These are phyloP conservation scores for Pisolithus thermaeus DNA, from an alignment of 1,284 basidiomycete genomes.

Conservation along the genomic window DNA sequence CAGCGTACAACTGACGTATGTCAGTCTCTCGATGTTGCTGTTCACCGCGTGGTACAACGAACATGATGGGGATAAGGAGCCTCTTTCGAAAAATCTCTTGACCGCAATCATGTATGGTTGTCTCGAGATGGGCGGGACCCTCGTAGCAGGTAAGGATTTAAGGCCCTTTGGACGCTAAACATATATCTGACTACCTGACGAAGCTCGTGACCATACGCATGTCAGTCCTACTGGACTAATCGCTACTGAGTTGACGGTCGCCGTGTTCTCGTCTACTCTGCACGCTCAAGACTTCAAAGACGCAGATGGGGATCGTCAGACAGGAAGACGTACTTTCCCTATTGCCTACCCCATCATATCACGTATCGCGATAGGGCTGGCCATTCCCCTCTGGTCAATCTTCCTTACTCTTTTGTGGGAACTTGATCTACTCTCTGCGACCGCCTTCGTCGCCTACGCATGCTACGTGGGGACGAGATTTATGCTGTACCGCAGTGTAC, in stretches of 20 bases:
- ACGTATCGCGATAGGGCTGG: slow-evolving; percentile 20
- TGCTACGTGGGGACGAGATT: slow-evolving; percentile 25
- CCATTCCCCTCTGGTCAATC: slow-evolving; percentile 21
- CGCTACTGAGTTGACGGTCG: slow-evolving; percentile 23
- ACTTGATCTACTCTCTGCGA: slow-evolving; percentile 17
- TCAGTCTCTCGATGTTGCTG: slow-evolving; percentile 28
- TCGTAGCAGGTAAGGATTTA: slow-evolving; percentile 1
- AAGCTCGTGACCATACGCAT: slow-evolving; percentile 12
- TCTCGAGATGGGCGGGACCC: slow-evolving; percentile 28
- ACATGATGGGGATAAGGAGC: slow-evolving; percentile 18
- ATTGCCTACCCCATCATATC: slow-evolving; percentile 28
- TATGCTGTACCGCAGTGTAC: slow-evolving; percentile 16
- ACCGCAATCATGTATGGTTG: slow-evolving; percentile 31
- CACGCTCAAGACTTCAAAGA: slow-evolving; percentile 40
- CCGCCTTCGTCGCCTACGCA: slow-evolving; percentile 23
- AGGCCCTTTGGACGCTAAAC: neutral
- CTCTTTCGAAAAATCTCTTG: slow-evolving; percentile 28
- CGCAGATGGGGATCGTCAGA: slow-evolving; percentile 28
- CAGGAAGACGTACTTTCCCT: slow-evolving; percentile 32
- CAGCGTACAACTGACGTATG: slow-evolving; percentile 25
- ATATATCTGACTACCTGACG: neutral
- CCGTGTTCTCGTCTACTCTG: slow-evolving; percentile 31
- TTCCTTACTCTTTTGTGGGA: slow-evolving; percentile 22
- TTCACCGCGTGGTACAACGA: slow-evolving; percentile 35
- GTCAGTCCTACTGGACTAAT: slow-evolving; percentile 20